These are phyloP conservation scores for Cladosporium velox DNA, from an alignment of 2,329 filamentous ascomycete genomes.

Conservation along the genomic window DNA sequence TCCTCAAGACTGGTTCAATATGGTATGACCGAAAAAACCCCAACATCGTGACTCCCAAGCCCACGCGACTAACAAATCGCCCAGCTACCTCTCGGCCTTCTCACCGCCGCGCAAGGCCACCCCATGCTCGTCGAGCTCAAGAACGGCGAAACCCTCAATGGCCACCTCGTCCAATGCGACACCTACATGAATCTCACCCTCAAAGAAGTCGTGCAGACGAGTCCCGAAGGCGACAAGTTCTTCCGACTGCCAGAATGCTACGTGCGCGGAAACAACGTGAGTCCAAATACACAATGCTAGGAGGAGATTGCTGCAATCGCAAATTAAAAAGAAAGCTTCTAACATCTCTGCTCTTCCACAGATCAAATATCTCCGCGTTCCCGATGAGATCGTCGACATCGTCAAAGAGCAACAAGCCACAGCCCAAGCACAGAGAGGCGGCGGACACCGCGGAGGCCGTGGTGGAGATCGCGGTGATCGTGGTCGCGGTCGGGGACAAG, in stretches of 20 bases:
- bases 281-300: conserved; percentile 33
- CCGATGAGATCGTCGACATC: conserved; percentile 92
- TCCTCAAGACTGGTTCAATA: conserved; percentile 17
- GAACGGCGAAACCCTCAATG: conserved; percentile 96
- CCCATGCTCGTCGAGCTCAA: conserved; percentile 98
- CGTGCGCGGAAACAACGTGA: conserved; percentile 93
- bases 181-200: conserved; percentile 99
- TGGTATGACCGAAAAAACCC: conserved; percentile 25
- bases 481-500: conserved; percentile 32
- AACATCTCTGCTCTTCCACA: conserved; percentile 43
- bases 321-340: background rate
- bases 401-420: conserved; percentile 86
- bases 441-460: conserved; percentile 36
- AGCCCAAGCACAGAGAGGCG: conserved; percentile 57
- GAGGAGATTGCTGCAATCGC: too few relatives aligned
- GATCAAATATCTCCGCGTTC: conserved; percentile 98
- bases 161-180: conserved; percentile 93
- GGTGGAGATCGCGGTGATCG: conserved; percentile 32
- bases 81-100: conserved; percentile 71
- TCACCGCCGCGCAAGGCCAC: conserved; percentile 95
- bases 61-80: conserved; percentile 22
- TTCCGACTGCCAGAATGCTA: conserved; percentile 91
- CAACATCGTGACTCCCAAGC: background rate
- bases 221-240: conserved; percentile 91
- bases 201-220: conserved; percentile 96